Evolutionary conservation across 2,329 filamentous ascomycete species (phyloP).

Genomic region (Paracamarosporium sp.): DNA sequence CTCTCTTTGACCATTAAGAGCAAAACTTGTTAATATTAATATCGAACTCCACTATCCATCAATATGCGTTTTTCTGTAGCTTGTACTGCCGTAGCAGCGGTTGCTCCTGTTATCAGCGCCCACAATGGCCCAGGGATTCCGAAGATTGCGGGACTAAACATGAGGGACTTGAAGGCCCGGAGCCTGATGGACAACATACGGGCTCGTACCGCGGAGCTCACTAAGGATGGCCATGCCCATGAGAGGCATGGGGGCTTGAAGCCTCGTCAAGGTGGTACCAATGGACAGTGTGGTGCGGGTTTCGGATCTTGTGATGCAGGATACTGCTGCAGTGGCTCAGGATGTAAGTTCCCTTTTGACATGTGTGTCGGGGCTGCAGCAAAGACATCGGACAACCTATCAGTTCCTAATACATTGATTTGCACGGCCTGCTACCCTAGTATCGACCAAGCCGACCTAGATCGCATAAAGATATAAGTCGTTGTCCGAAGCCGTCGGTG

Average conservation of each 20-base stretch:
- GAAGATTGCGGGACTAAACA: slow-evolving; percentile 42
- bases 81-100: slow-evolving; percentile 36
- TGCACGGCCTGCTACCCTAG: background rate
- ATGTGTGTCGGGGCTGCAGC: background rate
- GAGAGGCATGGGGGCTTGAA: slow-evolving; percentile 25
- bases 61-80: slow-evolving; percentile 43
- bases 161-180: slow-evolving; percentile 43
- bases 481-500: background rate
- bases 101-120: slow-evolving; percentile 37
- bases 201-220: slow-evolving; percentile 30
- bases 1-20: slow-evolving; percentile 12
- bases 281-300: slow-evolving; percentile 40
- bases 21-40: slow-evolving; percentile 34
- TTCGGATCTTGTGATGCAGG: slow-evolving; percentile 40
- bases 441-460: background rate
- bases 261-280: slow-evolving; percentile 34
- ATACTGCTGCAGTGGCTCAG: slow-evolving; percentile 42
- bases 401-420: background rate
- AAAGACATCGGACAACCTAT: background rate
- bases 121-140: slow-evolving; percentile 39
- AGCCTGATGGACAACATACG: slow-evolving; percentile 37
- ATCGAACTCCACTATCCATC: background rate
- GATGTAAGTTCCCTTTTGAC: slow-evolving; percentile 24
- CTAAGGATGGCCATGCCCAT: slow-evolving; percentile 20
- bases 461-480: no score